Percentiles rank a stretch among this genome's conserved stretches.
Evolutionary conservation across 805 yeast genomes (phyloP).

Genomic region (Pichia phayaonensis): DNA sequence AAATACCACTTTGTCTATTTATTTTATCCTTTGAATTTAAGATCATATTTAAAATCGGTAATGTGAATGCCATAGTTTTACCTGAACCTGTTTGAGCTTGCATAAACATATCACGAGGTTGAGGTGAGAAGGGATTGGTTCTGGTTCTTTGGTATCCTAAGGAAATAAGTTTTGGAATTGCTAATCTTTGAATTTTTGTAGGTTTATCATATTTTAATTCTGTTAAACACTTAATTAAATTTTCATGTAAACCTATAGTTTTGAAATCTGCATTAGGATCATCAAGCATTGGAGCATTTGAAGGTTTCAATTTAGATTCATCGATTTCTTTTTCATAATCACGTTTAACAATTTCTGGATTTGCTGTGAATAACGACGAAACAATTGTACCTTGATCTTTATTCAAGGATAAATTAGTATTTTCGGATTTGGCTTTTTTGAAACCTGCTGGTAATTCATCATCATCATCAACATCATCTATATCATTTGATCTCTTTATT

Average conservation of each 20-base stretch:
- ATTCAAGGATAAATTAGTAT: slow-evolving; percentile 17
- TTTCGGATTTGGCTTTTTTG: slow-evolving; percentile 21
- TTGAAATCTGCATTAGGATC: slow-evolving; percentile 49
- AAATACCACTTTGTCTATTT: slow-evolving; percentile 68
- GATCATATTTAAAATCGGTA: slow-evolving; percentile 75
- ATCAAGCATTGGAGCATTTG: slow-evolving; percentile 82
- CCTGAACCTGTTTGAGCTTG: slow-evolving; percentile 99
- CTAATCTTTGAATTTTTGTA: slow-evolving; percentile 79
- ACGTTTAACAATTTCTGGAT: slow-evolving; percentile 42
- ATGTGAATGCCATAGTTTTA: slow-evolving; percentile 78
- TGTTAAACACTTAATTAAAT: slow-evolving; percentile 45
- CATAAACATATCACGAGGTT: slow-evolving; percentile 61
- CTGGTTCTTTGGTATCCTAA: slow-evolving; percentile 21
- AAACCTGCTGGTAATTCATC: slow-evolving; percentile 1
- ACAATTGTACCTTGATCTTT: slow-evolving; percentile 59
- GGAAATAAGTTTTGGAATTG: slow-evolving; percentile 53
- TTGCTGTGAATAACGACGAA: slow-evolving; percentile 77
- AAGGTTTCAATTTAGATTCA: slow-evolving; percentile 38
- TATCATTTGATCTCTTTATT: slow-evolving; percentile 1
- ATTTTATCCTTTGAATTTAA: slow-evolving; percentile 41
- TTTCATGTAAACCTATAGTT: slow-evolving; percentile 59
- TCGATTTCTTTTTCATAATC: slow-evolving; percentile 25
- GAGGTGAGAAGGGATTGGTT: slow-evolving; percentile 9
- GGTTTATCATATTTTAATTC: slow-evolving; percentile 58
- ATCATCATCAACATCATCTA: not conserved